These are phyloP conservation scores for Kokia cookei DNA, from an alignment of 441 rosid genomes.

Conservation along the genomic window DNA sequence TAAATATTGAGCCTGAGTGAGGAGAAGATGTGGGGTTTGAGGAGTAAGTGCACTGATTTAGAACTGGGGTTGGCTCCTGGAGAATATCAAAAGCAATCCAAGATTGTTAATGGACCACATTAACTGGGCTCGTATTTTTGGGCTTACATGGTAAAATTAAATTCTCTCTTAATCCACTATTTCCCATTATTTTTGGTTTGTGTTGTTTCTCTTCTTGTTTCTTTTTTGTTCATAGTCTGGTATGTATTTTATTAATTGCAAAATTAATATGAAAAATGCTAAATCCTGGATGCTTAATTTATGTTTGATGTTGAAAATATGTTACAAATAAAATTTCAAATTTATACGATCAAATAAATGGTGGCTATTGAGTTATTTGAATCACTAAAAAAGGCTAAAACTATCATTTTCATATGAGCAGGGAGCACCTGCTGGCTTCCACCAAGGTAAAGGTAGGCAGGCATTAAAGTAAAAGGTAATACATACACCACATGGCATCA, in stretches of 20 bases:
- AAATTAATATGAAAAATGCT: no score
- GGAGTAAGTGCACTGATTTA: background rate
- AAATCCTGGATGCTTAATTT: no score
- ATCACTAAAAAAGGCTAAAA: background rate
- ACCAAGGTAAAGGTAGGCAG: background rate
- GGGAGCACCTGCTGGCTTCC: background rate
- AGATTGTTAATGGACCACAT: background rate
- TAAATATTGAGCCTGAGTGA: no score
- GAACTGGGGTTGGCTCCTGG: background rate
- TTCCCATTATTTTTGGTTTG: no score
- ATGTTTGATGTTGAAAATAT: no score
- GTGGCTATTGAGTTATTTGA: background rate
- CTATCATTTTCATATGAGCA: slow-evolving; percentile 5
- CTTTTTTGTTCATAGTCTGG: background rate
- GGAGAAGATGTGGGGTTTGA: background rate
- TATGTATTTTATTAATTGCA: no score
- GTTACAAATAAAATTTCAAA: background rate
- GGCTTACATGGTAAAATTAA: background rate
- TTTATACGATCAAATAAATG: background rate
- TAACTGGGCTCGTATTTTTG: background rate
- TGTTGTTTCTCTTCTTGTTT: no score
- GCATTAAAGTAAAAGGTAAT: background rate
- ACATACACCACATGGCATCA: background rate
- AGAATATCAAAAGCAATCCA: background rate
- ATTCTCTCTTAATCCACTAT: background rate